Evolutionary conservation across 805 yeast genomes (phyloP).

Genomic region (Lipomyces orientalis): DNA sequence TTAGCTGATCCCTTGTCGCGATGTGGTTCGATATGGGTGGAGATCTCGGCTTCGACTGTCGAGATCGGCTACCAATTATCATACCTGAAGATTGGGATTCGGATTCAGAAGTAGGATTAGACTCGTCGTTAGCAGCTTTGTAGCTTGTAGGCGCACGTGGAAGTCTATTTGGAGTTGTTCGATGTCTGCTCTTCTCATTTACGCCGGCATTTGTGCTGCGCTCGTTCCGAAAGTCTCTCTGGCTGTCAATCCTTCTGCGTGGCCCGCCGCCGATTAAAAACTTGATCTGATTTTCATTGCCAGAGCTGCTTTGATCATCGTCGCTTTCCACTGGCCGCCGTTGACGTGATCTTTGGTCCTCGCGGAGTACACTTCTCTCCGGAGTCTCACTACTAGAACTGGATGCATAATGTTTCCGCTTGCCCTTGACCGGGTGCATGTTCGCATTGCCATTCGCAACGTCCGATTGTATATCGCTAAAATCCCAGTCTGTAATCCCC

Average conservation of each 20-base stretch:
- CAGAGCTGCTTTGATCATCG: not conserved
- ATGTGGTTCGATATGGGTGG: not conserved
- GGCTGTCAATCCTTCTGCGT: not conserved
- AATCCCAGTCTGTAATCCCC: not conserved
- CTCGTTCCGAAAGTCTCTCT: not conserved
- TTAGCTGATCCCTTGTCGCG: not conserved
- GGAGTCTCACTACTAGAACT: not conserved
- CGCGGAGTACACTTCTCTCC: not conserved
- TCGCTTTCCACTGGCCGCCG: not conserved
- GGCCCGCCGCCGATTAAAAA: not conserved
- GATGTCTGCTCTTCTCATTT: not conserved
- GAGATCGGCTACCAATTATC: not conserved
- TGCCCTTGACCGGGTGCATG: not conserved
- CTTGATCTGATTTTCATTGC: not conserved
- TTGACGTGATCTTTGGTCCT: not conserved
- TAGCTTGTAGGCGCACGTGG: not conserved
- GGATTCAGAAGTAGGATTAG: not conserved
- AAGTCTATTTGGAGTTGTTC: not conserved
- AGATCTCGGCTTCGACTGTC: not conserved
- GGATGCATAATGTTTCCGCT: not conserved
- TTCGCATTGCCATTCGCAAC: not conserved
- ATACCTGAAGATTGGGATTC: not conserved
- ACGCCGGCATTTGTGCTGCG: not conserved
- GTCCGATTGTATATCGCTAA: not conserved
- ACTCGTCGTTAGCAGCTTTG: not conserved